Base-by-base conservation (phyloP, 2,329 filamentous ascomycete genomes). In the Fusarium humuli region DNA sequence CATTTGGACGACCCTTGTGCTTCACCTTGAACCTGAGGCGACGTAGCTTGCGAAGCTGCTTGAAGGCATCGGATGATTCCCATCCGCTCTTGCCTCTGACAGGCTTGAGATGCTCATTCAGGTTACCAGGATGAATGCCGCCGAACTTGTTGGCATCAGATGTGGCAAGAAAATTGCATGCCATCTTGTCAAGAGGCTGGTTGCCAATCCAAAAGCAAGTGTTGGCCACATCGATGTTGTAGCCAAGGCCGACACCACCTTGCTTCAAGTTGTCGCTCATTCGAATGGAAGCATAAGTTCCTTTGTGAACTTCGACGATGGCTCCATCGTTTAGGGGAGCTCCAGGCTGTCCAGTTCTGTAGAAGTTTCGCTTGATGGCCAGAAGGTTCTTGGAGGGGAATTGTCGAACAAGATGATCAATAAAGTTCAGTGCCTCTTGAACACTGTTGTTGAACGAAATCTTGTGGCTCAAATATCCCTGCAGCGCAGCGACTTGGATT, bases 171-270 rank as follows among this genome's bases (percentile, higher is more conserved):
- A 78, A 80, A 56, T 80, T 76, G 77, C 79, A 75, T 47, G 74
- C 60, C 4, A 86, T 60, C 5, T 80, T 72, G 20, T 82, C 80
- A 7, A 87, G 54, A 2, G 75, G 76, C 47, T 82, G 79, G 3
- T 76, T 68, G 0, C 76, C 79, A 1, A 80, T 85, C 91, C 93
- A 98, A 82, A 99, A 99, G 14, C 92, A 92, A 1, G 93, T 92
- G 77, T 98, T 97, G 60, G 94, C 91, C 30, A 97, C 92, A 75
- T 99, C 95, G 13, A 97, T 89, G 73, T 98, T 98, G 77, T 99
- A 83, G 1, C 92, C 89, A 8, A 98, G 84, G 11, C 88, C 88
- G 27, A 88, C 86, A 32, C 87, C 85, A 3, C 83, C 80, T 76
- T 86, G 76, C n/a, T 65, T 37, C 18, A 78, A 32, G 63, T 77